phyloP scores from a whole-genome alignment of 306 rosid species.

The Morella rubra region DNA sequence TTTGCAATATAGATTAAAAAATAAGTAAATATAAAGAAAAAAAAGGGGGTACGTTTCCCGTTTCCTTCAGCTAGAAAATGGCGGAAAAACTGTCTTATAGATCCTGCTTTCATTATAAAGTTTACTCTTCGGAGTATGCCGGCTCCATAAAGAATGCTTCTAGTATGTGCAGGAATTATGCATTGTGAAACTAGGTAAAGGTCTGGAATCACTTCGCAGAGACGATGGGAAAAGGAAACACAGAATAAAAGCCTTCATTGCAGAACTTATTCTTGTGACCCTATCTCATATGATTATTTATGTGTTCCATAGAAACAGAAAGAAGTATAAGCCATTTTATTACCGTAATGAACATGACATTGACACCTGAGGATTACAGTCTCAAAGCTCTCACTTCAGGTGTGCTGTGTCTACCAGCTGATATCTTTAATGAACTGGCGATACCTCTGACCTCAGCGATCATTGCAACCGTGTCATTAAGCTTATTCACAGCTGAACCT shows the following conservation, averaged over 20 bases:
- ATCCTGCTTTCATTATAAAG: too few relatives aligned
- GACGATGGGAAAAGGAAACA: neutral
- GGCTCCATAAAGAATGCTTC: neutral
- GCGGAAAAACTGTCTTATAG: too few relatives aligned
- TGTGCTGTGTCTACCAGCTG: constrained; percentile 28
- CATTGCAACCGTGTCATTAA: constrained; percentile 83
- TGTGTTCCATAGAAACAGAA: neutral
- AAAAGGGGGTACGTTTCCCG: too few relatives aligned
- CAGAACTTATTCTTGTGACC: neutral
- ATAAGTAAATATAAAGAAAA: too few relatives aligned
- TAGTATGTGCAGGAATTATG: neutral
- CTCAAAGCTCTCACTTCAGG: constrained; percentile 39
- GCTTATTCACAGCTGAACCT: constrained; percentile 87
- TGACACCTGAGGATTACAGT: constrained; percentile 15
- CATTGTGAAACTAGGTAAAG: neutral
- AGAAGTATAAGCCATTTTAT: neutral
- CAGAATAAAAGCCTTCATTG: neutral
- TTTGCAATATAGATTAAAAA: too few relatives aligned
- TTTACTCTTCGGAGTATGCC: too few relatives aligned
- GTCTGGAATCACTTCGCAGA: neutral
- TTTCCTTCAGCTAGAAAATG: too few relatives aligned
- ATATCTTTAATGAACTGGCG: constrained; percentile 55
- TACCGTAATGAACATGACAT: neutral
- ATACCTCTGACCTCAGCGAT: constrained; percentile 85
- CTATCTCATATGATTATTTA: too few relatives aligned